Percentiles rank a stretch among this genome's conserved stretches.
These are phyloP conservation scores for Claviceps quebecensis DNA, from an alignment of 2,329 filamentous ascomycete genomes.

Conservation along the genomic window DNA sequence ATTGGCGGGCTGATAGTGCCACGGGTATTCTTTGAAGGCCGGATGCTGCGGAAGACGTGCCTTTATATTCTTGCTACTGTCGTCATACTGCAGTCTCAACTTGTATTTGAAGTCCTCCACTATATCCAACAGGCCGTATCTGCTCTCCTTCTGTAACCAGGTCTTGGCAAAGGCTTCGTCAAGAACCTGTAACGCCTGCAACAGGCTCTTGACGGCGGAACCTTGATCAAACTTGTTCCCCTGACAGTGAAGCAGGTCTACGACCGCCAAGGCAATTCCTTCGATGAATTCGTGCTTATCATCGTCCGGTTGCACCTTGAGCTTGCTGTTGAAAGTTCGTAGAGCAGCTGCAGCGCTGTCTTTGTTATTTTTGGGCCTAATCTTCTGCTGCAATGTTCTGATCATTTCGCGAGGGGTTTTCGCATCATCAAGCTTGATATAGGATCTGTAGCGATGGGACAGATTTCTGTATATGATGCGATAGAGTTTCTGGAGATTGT, in stretches of 20 bases:
- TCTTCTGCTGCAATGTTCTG: neutral
- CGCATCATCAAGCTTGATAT: conserved; percentile 5
- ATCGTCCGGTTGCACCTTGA: conserved; percentile 1
- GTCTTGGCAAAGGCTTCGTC: conserved; percentile 3
- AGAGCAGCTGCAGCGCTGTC: conserved; percentile 1
- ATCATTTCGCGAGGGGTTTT: conserved; percentile 6
- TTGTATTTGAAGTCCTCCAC: conserved; percentile 6
- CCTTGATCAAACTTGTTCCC: conserved; percentile 2
- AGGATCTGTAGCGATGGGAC: conserved; percentile 2
- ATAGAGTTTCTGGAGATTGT: conserved; percentile 5
- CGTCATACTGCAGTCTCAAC: neutral
- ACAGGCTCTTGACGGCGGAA: conserved; percentile 1
- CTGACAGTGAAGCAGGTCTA: conserved; percentile 4
- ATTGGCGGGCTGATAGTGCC: too few species aligned
- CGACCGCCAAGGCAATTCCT: conserved; percentile 3
- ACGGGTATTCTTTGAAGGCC: too few species aligned
- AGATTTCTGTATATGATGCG: conserved; percentile 5
- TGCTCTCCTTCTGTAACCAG: neutral
- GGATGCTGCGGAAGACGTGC: too few species aligned
- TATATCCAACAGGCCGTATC: conserved; percentile 2
- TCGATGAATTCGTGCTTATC: conserved; percentile 5
- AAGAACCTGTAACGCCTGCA: conserved; percentile 1
- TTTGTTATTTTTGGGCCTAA: neutral
- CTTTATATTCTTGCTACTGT: too few species aligned
- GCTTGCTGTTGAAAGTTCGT: neutral